A percentile compares a stretch with the other conserved stretches of the same genome.
Conservation (phyloP, 2,329 filamentous ascomycete genomes). For the Phyllosticta capitalensis region DNA sequence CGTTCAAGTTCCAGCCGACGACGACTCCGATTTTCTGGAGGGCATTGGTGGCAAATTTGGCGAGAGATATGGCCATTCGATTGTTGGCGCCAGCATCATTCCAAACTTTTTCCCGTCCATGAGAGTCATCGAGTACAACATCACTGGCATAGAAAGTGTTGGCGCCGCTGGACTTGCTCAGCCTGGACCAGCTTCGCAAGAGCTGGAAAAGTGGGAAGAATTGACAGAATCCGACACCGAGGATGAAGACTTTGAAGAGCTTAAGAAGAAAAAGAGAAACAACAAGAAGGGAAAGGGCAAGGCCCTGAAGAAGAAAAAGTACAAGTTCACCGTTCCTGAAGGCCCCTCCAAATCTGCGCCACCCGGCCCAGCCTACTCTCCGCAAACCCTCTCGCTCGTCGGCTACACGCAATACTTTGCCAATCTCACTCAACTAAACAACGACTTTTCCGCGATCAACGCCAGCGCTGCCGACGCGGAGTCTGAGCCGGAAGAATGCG, state of each 20-base stretch:
- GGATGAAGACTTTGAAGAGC: conserved; percentile 26
- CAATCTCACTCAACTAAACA: conserved; percentile 86
- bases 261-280: conserved; percentile 41
- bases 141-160: conserved; percentile 56
- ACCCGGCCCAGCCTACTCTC: conserved; percentile 83
- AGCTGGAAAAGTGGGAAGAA: conserved; percentile 22
- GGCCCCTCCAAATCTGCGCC: conserved; percentile 62
- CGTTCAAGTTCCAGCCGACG: conserved; percentile 22
- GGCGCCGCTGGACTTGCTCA: background rate
- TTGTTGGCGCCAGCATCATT: conserved; percentile 79
- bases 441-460: conserved; percentile 42
- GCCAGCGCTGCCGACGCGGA: conserved; percentile 11
- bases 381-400: conserved; percentile 68
- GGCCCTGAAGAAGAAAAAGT: conserved; percentile 26
- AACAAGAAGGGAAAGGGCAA: conserved; percentile 29
- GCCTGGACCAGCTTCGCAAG: conserved; percentile 25
- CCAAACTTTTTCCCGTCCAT: conserved; percentile 88
- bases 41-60: conserved; percentile 71
- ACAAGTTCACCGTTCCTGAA: conserved; percentile 49
- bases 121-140: conserved; percentile 92
- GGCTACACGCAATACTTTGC: conserved; percentile 88
- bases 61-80: conserved; percentile 72
- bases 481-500: conserved; percentile 1
- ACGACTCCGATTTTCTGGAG: conserved; percentile 51
- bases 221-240: conserved; percentile 19